Percentiles rank a stretch among this genome's conserved stretches.
Evolutionary conservation across 2,329 filamentous ascomycete genomes (phyloP).

Genomic region (Cladophialophora psammophila): DNA sequence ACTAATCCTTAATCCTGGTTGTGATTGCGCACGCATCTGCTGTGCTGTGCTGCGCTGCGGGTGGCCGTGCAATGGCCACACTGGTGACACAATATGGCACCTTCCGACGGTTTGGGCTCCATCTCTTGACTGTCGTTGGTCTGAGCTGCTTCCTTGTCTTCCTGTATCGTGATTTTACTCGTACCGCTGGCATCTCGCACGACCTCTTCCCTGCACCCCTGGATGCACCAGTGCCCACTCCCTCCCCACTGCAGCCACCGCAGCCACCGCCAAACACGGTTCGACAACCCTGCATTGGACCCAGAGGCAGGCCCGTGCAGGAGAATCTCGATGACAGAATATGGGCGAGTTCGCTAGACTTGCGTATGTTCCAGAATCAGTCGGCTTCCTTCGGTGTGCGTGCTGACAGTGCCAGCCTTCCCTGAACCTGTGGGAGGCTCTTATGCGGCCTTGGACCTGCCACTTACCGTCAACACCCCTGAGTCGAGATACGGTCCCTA

Average conservation of each 20-base stretch:
- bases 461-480: slow-evolving; percentile 24
- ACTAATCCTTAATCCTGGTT: not conserved
- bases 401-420: slow-evolving; percentile 20
- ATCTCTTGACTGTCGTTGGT: slow-evolving; percentile 4
- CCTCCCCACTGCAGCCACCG: slow-evolving; percentile 10
- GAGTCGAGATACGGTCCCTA: slow-evolving; percentile 26
- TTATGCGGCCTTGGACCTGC: slow-evolving; percentile 21
- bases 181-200: not conserved
- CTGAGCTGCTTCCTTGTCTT: slow-evolving; percentile 8
- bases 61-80: slow-evolving; percentile 9
- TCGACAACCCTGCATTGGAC: slow-evolving; percentile 64
- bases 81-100: not conserved
- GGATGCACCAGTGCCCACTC: slow-evolving; percentile 8
- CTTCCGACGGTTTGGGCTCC: slow-evolving; percentile 6
- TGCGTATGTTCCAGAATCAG: slow-evolving; percentile 14
- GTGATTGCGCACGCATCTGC: not conserved
- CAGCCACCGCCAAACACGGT: slow-evolving; percentile 4
- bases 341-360: slow-evolving; percentile 14
- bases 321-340: slow-evolving; percentile 61
- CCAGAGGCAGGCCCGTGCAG: slow-evolving; percentile 59
- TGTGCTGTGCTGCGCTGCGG: not conserved
- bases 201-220: slow-evolving; percentile 18
- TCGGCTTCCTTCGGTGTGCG: not conserved
- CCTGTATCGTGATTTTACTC: slow-evolving; percentile 9
- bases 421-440: slow-evolving; percentile 26